Base-by-base conservation (phyloP, 768 basidiomycete species). In the Mycena vitilis region DNA sequence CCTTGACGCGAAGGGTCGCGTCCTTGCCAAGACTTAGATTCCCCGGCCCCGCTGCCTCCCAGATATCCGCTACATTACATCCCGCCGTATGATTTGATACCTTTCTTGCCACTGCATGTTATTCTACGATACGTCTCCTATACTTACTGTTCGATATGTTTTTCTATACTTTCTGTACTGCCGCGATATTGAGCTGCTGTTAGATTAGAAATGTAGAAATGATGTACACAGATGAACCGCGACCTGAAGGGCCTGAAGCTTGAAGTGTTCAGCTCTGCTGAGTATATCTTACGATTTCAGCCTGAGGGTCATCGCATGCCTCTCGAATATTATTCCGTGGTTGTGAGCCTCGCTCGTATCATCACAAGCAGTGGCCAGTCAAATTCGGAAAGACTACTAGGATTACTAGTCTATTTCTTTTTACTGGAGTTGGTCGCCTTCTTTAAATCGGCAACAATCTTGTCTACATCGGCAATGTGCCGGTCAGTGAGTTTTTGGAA, bases 401-500 rank as follows among this genome's bases (percentile, higher is more conserved):
- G n/a, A 22, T 38, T 40, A 16, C 30, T 49, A 10, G 38, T 60
- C 36, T 65, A 63, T 53, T 65, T 52, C 54, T 71, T 67, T 55
- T 66, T 68, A 30, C 49, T 56, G 8, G 56, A 61, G 22, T 54
- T 65, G 1, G 86, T 86, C 12, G 84, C 80, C 76, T 89, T 92
- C 76, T 91, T 93, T 60, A 92, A 78, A 37, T 85, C 84, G 0
- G 82, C 83, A 36, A 95, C 78, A 63, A 89, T 83, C 61, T 86
- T 88, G 75, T 95, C 93, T 16, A 93, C 80, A 49, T 94, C 91
- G 2, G 75, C 81, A 20, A 93, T 77, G 63, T 88, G 84, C 66
- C 81, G 85, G 69, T 94, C 90, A 0, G 84, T 82, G 15, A 95
- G 80, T 71, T 89, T 91, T 75, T 94, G 92, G 76, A 95, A 93